Evolutionary conservation across 1,139 yeast genomes (phyloP), one percentile per base, ranked within the genome.

Genomic region (Suhomyces yuchorum): DNA sequence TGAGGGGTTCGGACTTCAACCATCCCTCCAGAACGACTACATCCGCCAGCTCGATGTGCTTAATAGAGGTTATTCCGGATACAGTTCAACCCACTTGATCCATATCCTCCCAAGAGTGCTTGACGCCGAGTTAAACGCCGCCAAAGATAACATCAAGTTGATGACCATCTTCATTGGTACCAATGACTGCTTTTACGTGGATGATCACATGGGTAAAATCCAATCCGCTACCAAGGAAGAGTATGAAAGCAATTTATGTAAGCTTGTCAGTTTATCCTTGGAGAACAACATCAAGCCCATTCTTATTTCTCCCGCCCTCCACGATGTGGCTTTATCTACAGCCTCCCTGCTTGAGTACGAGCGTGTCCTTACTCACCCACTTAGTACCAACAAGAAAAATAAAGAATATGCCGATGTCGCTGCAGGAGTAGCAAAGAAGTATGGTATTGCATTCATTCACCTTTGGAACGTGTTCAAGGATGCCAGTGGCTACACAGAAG

Each of bases 161-260:
- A 74, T 80, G 52, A 77, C 83, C 0, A 67, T 89, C 3, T 87
- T 85, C 63, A 81, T 87, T 56, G 96, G 96, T 1, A 78, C 95
- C 9, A 89, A 89, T 58, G 96, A 89, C 61, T 82, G 89, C 0
- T 56, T 70, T 3, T 67, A 65, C 3, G 22, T 33, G 6, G 41
- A 44, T 2, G 58, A 53, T 32, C 26, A 34, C 9, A 11, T 48
- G 7, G 75, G 73, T 32, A 61, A 66, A 5, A 65, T 70, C 19
- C 96, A 87, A 60, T 70, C 71, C 19, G 88, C 86, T 1, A 75
- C 79, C 1, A 40, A 83, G 8, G 75, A 67, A 0, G 70, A 77
- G 49, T 87, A 68, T 59, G 49, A 62, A 18, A 66, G 63, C 8
- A 87, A 88, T 59, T 66, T 80, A 48, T 60, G 57, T 11, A 53